A percentile compares a stretch with the other conserved stretches of the same genome.
Conservation (phyloP, 73 alveolate genomes). For the Effrenium voratum region DNA sequence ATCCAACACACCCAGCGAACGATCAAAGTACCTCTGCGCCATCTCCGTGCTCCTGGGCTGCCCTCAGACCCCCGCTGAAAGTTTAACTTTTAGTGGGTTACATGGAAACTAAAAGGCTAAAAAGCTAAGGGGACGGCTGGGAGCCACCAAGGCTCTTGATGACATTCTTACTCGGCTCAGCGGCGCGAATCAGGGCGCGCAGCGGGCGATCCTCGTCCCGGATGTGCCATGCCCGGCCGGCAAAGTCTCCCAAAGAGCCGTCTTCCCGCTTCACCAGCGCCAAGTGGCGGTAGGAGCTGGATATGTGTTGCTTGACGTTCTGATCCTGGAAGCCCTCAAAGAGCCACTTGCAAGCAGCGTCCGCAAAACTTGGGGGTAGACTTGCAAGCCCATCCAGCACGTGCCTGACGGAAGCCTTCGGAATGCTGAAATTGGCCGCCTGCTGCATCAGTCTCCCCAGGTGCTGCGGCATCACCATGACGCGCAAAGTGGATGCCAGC, state of each 20-base stretch:
- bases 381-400: slow-evolving; percentile 8
- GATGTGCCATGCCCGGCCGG: slow-evolving; percentile 44
- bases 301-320: not conserved
- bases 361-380: not conserved
- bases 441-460: not conserved
- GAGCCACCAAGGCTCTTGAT: too few relatives aligned
- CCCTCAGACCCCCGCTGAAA: too few relatives aligned
- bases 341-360: slow-evolving; percentile 47
- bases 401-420: not conserved
- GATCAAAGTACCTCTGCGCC: slow-evolving; percentile 9
- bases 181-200: not conserved
- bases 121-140: too few relatives aligned
- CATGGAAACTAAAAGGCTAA: too few relatives aligned
- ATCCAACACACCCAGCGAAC: not conserved
- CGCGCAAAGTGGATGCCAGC: not conserved
- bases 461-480: slow-evolving; percentile 20
- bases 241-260: not conserved
- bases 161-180: not conserved
- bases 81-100: too few relatives aligned
- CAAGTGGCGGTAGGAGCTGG: not conserved
- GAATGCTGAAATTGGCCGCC: not conserved
- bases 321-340: not conserved
- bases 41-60: not conserved
- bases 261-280: slow-evolving; percentile 13
- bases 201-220: not conserved